Conservation (phyloP, 306 rosid species). For the Oemleria cerasiformis region DNA sequence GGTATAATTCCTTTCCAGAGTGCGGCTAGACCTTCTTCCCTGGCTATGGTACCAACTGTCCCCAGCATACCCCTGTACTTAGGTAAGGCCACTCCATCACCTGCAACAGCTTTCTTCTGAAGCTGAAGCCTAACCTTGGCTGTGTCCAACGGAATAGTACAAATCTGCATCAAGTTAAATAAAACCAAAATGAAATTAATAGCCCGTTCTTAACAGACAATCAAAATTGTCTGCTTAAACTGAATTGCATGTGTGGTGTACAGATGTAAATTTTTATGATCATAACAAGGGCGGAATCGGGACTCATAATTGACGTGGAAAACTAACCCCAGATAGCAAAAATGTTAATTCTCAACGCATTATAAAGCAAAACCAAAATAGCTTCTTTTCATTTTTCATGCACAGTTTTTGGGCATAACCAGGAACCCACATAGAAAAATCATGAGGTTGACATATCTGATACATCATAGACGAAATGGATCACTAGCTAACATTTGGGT, state of each 20-base stretch:
- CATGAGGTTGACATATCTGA: neutral
- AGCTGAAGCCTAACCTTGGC: constrained; percentile 99
- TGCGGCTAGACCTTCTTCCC: constrained; percentile 86
- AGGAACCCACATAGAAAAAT: neutral
- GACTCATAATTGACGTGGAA: neutral
- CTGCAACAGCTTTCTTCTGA: constrained; percentile 68
- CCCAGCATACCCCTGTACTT: constrained; percentile 93
- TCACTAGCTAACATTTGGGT: neutral
- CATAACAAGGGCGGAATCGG: neutral
- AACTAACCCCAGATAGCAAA: neutral
- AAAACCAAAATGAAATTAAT: constrained; percentile 12
- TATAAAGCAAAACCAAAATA: neutral
- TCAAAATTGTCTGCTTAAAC: neutral
- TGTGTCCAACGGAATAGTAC: constrained; percentile 93
- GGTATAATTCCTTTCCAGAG: constrained; percentile 97
- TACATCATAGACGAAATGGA: neutral
- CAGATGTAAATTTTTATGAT: neutral
- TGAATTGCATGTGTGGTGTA: neutral
- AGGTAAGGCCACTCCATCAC: constrained; percentile 60
- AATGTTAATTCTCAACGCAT: neutral
- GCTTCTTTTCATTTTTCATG: neutral
- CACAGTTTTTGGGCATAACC: neutral
- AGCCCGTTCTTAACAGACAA: neutral
- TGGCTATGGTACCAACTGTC: constrained; percentile 87
- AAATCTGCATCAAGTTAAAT: constrained; percentile 46